phyloP scores from a whole-genome alignment of 139 green algal species.

The Desmodesmus armatus region DNA sequence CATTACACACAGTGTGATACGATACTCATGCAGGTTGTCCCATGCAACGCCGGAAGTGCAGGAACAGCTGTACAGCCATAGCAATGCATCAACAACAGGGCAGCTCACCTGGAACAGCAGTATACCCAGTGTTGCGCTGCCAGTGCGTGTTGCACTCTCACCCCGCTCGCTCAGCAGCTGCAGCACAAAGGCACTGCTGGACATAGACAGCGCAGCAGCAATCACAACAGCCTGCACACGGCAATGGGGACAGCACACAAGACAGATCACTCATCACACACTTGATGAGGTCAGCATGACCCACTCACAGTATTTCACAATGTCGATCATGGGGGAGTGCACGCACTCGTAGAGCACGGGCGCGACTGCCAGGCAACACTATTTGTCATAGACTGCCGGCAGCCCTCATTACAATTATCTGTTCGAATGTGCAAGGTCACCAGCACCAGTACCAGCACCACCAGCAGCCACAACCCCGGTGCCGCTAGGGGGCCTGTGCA shows the following conservation, averaged over 20 bases:
- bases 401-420: too few species aligned
- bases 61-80: neutral
- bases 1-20: too few species aligned
- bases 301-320: too few species aligned
- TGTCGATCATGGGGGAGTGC: neutral
- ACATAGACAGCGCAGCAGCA: slow-evolving; percentile 89
- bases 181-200: slow-evolving; percentile 92
- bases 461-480: neutral
- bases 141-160: slow-evolving; percentile 86
- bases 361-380: too few species aligned
- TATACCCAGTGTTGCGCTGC: slow-evolving; percentile 95
- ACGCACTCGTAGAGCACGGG: too few species aligned
- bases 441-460: too few species aligned
- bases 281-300: neutral
- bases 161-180: slow-evolving; percentile 93
- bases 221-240: slow-evolving; percentile 89
- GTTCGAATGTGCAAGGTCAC: too few species aligned
- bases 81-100: slow-evolving; percentile 51
- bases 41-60: too few species aligned
- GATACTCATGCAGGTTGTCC: too few species aligned
- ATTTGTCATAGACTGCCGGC: too few species aligned
- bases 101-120: slow-evolving; percentile 95
- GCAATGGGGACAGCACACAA: neutral
- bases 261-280: neutral
- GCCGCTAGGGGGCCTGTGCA: neutral